These are phyloP conservation scores for Puya raimondii DNA, from an alignment of 176 grass and related monocot species.

Conservation along the genomic window DNA sequence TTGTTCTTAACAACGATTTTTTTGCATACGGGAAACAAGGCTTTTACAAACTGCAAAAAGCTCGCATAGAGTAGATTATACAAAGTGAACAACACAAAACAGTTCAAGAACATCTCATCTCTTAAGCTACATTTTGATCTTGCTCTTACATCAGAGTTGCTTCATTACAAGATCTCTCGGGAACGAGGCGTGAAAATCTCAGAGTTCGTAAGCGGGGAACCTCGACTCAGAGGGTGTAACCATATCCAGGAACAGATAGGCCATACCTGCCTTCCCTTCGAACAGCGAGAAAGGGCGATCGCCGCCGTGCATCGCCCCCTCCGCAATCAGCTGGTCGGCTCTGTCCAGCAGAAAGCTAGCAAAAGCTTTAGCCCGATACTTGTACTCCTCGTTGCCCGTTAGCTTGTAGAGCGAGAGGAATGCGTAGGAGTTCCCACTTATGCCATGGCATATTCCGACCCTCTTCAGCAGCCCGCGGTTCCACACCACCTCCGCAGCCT, in stretches of 20 bases:
- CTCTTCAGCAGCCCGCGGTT: constrained; percentile 78
- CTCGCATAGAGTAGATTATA: too few species aligned
- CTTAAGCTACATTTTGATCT: too few species aligned
- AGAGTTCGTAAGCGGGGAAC: constrained; percentile 79
- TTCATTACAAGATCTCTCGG: too few species aligned
- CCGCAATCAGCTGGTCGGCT: constrained; percentile 45
- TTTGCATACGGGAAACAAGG: too few species aligned
- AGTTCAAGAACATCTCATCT: too few species aligned
- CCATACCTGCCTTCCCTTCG: constrained; percentile 86
- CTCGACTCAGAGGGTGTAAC: constrained; percentile 44
- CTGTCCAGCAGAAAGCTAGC: constrained; percentile 62
- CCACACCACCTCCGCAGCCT: constrained; percentile 82
- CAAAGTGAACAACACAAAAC: too few species aligned
- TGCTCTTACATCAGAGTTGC: too few species aligned
- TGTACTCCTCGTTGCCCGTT: constrained; percentile 55
- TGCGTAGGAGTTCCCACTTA: constrained; percentile 70
- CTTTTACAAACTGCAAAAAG: too few species aligned
- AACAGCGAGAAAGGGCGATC: constrained; percentile 78
- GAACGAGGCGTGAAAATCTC: not conserved
- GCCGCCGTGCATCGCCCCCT: constrained; percentile 70
- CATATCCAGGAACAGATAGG: constrained; percentile 78
- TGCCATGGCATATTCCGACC: constrained; percentile 75
- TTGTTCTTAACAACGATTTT: too few species aligned
- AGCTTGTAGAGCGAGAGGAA: constrained; percentile 68
- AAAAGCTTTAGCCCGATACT: constrained; percentile 82